phyloP scores from a whole-genome alignment of 2,329 filamentous ascomycete species.

The Talaromyces sp. region DNA sequence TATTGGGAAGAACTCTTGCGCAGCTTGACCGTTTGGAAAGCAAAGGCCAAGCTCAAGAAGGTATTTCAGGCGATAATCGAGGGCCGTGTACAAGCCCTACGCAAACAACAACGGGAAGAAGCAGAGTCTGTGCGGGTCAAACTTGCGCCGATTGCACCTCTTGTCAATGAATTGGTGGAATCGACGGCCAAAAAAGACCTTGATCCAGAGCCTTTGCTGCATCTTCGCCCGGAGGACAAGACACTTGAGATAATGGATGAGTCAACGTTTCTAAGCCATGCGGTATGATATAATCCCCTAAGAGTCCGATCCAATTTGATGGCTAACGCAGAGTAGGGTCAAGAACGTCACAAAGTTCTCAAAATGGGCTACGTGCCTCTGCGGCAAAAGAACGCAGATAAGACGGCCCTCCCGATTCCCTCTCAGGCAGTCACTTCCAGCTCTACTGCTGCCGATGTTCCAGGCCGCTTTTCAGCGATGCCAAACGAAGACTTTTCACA shows the following conservation, averaged over 20 bases:
- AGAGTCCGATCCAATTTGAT: slow-evolving; percentile 5
- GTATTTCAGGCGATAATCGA: slow-evolving; percentile 73
- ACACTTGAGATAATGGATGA: slow-evolving; percentile 55
- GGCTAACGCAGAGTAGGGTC: slow-evolving; percentile 30
- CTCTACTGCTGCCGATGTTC: slow-evolving; percentile 49
- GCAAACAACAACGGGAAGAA: slow-evolving; percentile 63
- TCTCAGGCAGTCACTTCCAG: slow-evolving; percentile 36
- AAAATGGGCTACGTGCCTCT: slow-evolving; percentile 67
- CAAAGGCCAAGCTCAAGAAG: slow-evolving; percentile 74
- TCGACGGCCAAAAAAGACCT: slow-evolving; percentile 26
- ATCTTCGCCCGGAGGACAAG: slow-evolving; percentile 62
- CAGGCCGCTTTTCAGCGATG: slow-evolving; percentile 64
- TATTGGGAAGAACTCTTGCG: slow-evolving; percentile 94
- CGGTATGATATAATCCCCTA: slow-evolving; percentile 39
- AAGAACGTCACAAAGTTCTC: slow-evolving; percentile 57
- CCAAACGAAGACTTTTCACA: slow-evolving; percentile 78
- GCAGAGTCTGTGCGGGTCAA: slow-evolving; percentile 54
- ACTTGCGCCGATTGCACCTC: slow-evolving; percentile 47
- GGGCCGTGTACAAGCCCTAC: slow-evolving; percentile 62
- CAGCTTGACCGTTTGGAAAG: slow-evolving; percentile 84
- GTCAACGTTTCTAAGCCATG: slow-evolving; percentile 52
- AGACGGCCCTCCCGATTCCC: slow-evolving; percentile 25
- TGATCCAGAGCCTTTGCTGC: slow-evolving; percentile 64
- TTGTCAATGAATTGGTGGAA: slow-evolving; percentile 36
- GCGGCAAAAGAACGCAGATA: slow-evolving; percentile 41